Conservation (phyloP, 2,329 filamentous ascomycete species). For the Sphaerulina musiva region DNA sequence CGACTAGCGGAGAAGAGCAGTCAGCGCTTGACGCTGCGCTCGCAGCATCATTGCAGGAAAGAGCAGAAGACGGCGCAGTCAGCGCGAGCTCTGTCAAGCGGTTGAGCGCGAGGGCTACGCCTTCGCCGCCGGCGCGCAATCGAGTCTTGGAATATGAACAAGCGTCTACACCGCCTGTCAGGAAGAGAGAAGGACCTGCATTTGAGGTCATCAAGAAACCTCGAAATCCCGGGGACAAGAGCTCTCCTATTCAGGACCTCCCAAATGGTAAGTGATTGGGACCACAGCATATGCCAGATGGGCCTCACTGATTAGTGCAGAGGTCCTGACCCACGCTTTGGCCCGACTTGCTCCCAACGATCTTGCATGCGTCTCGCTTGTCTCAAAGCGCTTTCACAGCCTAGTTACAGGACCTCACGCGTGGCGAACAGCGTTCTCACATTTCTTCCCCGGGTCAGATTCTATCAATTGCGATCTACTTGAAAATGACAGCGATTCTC, state of each 20-base stretch:
- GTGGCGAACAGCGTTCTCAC: slow-evolving; percentile 87
- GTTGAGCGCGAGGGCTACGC: slow-evolving; percentile 27
- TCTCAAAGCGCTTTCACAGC: slow-evolving; percentile 79
- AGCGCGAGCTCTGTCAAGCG: slow-evolving; percentile 12
- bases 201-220: slow-evolving; percentile 50
- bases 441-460: slow-evolving; percentile 76
- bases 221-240: slow-evolving; percentile 40
- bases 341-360: slow-evolving; percentile 85
- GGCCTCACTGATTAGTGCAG: slow-evolving; percentile 44
- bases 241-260: slow-evolving; percentile 52
- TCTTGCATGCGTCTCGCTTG: slow-evolving; percentile 71
- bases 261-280: slow-evolving; percentile 65
- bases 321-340: slow-evolving; percentile 84
- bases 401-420: slow-evolving; percentile 87
- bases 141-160: slow-evolving; percentile 53
- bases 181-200: slow-evolving; percentile 40
- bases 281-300: neutral
- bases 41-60: slow-evolving; percentile 26
- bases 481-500: slow-evolving; percentile 43
- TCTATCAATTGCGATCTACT: slow-evolving; percentile 40
- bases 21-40: slow-evolving; percentile 25
- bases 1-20: slow-evolving; percentile 22
- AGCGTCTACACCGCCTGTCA: slow-evolving; percentile 34
- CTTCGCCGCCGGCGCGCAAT: slow-evolving; percentile 42
- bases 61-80: slow-evolving; percentile 3